These are phyloP conservation scores for Hanseniaspora osmophila DNA, from an alignment of 805 yeast genomes.

Conservation along the genomic window DNA sequence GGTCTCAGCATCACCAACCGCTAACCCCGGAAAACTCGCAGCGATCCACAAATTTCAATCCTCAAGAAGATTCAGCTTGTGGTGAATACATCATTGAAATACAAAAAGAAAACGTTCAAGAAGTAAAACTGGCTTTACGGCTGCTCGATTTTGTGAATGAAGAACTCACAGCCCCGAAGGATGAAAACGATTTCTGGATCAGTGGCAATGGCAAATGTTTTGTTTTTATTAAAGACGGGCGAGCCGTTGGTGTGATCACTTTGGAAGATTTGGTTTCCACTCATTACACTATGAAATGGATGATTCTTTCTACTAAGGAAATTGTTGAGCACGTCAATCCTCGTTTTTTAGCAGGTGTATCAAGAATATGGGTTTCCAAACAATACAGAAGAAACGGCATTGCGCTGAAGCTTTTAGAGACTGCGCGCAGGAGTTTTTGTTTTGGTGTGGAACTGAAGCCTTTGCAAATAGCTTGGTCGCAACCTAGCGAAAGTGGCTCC, in stretches of 20 bases:
- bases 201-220: slow-evolving; percentile 31
- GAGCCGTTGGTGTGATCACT: slow-evolving; percentile 43
- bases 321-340: slow-evolving; percentile 35
- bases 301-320: slow-evolving; percentile 36
- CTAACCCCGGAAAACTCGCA: slow-evolving; percentile 10
- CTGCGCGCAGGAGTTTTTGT: slow-evolving; percentile 31
- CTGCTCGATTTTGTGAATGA: slow-evolving; percentile 41
- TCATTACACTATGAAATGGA: slow-evolving; percentile 39
- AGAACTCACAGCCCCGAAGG: slow-evolving; percentile 45
- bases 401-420: slow-evolving; percentile 31
- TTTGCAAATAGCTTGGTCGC: slow-evolving; percentile 53
- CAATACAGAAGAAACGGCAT: slow-evolving; percentile 36
- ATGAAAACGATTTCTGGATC: slow-evolving; percentile 29
- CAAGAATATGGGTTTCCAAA: slow-evolving; percentile 34
- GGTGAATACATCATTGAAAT: slow-evolving; percentile 25
- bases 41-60: neutral
- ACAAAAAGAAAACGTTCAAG: slow-evolving; percentile 19
- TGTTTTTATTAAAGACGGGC: slow-evolving; percentile 30
- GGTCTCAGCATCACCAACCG: neutral
- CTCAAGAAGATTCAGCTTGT: neutral
- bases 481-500: slow-evolving; percentile 55
- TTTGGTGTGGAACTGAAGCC: slow-evolving; percentile 30
- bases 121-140: slow-evolving; percentile 24
- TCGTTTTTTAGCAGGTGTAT: slow-evolving; percentile 30
- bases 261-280: slow-evolving; percentile 28